Base-by-base conservation (phyloP, 116 monocot species). In the Trichopus zeylanicus region DNA sequence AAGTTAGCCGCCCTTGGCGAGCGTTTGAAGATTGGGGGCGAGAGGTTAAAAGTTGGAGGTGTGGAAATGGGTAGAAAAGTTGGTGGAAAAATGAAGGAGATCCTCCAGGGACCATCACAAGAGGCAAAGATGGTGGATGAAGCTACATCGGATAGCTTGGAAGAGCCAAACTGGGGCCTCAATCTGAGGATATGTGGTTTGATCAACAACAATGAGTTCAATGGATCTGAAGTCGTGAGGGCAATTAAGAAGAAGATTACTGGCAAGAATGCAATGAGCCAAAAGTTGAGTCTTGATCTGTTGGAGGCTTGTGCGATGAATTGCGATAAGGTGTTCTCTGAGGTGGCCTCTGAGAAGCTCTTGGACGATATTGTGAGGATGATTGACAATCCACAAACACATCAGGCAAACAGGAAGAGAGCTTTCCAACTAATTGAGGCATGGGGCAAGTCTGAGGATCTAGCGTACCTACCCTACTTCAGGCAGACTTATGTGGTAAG, bases 271-370 rank as follows among this genome's bases (percentile, higher is more conserved):
- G 39, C 28, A 0, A 37, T 63, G 23, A 55, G 63, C 46, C 86
- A 86, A 57, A 58, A 31, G 10, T 54, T 91, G 59, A 80, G 80
- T 60, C 83, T 91, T 51, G 80, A 83, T 29, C 80, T 91, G 18
- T 51, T 91, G 64, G 91, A 91, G 67, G 54, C 78, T 32, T 86
- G 86, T 69, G 67, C 80, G 20, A 77, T 80, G 86, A 91, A 91
- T 46, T 91, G 91, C 63, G 91, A 91, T 13, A 91, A 91, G 61
- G 81, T 75, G 8, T 83, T 91, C 63, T 91, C 91, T 2, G 86
- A 64, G 66, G 65, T 91, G 49, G 86, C 91, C 64, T 82, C 91
- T 4, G 91, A 91, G 62, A 83, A 75, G 65, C 76, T 91, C 3
- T 46, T 91, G n/a, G 91, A 86, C 60, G 86, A 91, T 26, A 83